A percentile compares a stretch with the other conserved stretches of the same genome.
phyloP scores from a whole-genome alignment of 2,329 filamentous ascomycete genomes.

The Pestalotiopsis sp. region DNA sequence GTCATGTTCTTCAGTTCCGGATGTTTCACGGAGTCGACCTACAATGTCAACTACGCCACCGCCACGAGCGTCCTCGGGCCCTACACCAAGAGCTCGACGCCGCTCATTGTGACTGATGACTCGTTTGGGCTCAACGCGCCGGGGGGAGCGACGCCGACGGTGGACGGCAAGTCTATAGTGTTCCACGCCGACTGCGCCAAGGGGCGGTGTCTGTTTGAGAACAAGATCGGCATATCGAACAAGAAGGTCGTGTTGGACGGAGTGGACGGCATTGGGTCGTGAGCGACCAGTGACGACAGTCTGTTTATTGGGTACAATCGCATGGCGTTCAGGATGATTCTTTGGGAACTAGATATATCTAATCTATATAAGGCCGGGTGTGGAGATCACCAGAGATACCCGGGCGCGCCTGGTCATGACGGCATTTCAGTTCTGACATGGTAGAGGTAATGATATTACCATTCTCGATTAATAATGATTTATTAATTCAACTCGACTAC shows the following conservation, averaged over 20 bases:
- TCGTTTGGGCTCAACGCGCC: slow-evolving; percentile 40
- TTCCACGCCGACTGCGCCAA: slow-evolving; percentile 40
- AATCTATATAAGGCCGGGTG: too few relatives aligned
- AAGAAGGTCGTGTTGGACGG: slow-evolving; percentile 23
- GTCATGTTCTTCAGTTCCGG: slow-evolving; percentile 65
- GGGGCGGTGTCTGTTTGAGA: slow-evolving; percentile 39
- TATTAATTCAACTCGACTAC: too few relatives aligned
- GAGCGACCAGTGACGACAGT: neutral
- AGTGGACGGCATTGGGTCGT: slow-evolving; percentile 14
- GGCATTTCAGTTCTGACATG: neutral
- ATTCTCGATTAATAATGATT: neutral
- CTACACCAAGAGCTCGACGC: slow-evolving; percentile 33
- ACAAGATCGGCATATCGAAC: slow-evolving; percentile 24
- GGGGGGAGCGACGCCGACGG: slow-evolving; percentile 40
- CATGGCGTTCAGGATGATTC: slow-evolving; percentile 5
- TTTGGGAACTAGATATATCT: neutral
- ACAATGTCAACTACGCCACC: slow-evolving; percentile 64
- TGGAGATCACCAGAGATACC: too few relatives aligned
- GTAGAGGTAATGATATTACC: neutral
- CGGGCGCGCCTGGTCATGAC: neutral
- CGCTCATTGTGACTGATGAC: slow-evolving; percentile 39
- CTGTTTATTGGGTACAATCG: slow-evolving; percentile 1
- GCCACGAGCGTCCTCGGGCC: slow-evolving; percentile 39
- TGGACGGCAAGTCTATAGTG: slow-evolving; percentile 31
- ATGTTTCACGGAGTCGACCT: slow-evolving; percentile 55